Evolutionary conservation across 495 filamentous ascomycete genomes (phyloP).

Genomic region (Beverwykella pulmonaria): DNA sequence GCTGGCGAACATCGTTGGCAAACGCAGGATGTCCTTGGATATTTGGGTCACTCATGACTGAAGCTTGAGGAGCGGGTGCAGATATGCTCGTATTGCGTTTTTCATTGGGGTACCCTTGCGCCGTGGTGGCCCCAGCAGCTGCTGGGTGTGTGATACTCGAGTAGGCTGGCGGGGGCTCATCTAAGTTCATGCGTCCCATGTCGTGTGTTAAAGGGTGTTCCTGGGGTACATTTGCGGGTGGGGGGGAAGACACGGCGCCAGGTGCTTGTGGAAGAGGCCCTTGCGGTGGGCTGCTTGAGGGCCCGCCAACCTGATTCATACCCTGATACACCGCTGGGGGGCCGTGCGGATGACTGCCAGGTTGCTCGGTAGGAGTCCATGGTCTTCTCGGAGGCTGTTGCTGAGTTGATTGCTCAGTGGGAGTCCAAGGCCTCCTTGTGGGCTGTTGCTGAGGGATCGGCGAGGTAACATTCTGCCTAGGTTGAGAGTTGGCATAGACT

Average conservation of each 20-base stretch:
- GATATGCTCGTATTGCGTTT: slow-evolving; percentile 55
- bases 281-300: slow-evolving; percentile 42
- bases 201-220: slow-evolving; percentile 78
- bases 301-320: slow-evolving; percentile 54
- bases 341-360: slow-evolving; percentile 84
- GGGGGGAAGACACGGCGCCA: slow-evolving; percentile 16
- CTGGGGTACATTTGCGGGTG: slow-evolving; percentile 42
- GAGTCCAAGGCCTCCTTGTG: slow-evolving; percentile 84
- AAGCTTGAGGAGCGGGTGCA: slow-evolving; percentile 38
- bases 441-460: slow-evolving; percentile 49
- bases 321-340: slow-evolving; percentile 94
- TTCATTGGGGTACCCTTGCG: slow-evolving; percentile 74
- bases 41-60: slow-evolving; percentile 40
- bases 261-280: slow-evolving; percentile 37
- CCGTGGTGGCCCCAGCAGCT: slow-evolving; percentile 44
- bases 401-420: slow-evolving; percentile 69
- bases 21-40: slow-evolving; percentile 77
- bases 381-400: slow-evolving; percentile 65
- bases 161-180: slow-evolving; percentile 87
- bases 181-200: slow-evolving; percentile 82
- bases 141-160: slow-evolving; percentile 66
- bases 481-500: slow-evolving; percentile 65
- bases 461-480: slow-evolving; percentile 34
- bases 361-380: slow-evolving; percentile 95
- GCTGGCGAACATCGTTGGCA: slow-evolving; percentile 68